Conservation (phyloP, 2,329 filamentous ascomycete genomes). For the Calonectria honghensis region DNA sequence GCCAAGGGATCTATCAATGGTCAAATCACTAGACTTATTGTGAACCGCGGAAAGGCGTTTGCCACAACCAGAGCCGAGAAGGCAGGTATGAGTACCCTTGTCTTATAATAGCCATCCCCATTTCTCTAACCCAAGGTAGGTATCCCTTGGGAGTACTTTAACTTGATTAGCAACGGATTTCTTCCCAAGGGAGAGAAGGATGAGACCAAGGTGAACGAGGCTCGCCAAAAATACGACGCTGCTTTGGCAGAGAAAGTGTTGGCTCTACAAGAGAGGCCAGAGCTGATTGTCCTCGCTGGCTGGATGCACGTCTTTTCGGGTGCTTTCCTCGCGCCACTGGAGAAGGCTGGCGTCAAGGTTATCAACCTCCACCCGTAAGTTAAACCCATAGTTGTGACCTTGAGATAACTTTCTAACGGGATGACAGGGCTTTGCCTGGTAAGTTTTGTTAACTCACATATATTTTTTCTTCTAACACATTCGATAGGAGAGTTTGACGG, state of each 20-base stretch:
- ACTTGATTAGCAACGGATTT: constrained; percentile 84
- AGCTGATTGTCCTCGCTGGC: constrained; percentile 87
- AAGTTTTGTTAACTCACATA: constrained; percentile 53
- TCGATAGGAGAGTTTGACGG: constrained; percentile 81
- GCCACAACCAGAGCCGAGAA: constrained; percentile 65
- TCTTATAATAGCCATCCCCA: not conserved
- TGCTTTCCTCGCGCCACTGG: constrained; percentile 81
- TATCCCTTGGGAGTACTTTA: constrained; percentile 87
- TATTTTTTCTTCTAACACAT: not conserved
- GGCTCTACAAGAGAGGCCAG: constrained; percentile 71
- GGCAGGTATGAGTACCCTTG: constrained; percentile 59
- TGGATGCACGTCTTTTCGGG: constrained; percentile 90
- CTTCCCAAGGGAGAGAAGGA: constrained; percentile 75
- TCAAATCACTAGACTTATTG: constrained; percentile 67
- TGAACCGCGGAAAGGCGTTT: constrained; percentile 69
- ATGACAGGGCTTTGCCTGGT: constrained; percentile 73
- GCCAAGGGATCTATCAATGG: constrained; percentile 63
- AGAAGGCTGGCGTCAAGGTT: constrained; percentile 76
- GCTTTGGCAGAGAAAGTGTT: constrained; percentile 83
- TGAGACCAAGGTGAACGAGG: constrained; percentile 70
- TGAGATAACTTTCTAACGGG: not conserved
- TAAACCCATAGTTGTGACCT: not conserved
- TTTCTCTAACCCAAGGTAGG: constrained; percentile 18
- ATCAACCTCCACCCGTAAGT: constrained; percentile 85
- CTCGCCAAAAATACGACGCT: constrained; percentile 83